These are phyloP conservation scores for Lodderomyces elongisporus DNA, from an alignment of 1,139 yeast genomes.

Conservation along the genomic window DNA sequence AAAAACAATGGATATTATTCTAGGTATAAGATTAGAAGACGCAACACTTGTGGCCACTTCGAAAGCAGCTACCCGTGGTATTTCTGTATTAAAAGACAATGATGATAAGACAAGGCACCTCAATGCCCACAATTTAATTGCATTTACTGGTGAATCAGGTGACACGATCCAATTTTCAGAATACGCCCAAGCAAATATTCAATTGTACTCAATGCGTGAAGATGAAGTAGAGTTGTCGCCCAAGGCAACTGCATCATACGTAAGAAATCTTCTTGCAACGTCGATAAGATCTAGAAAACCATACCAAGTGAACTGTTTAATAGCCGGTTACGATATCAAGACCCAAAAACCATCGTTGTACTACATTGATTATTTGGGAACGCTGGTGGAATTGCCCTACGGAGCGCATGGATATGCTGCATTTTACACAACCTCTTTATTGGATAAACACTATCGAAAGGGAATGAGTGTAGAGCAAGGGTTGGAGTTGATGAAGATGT, in stretches of 20 bases:
- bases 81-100: slow-evolving; percentile 74
- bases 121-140: slow-evolving; percentile 75
- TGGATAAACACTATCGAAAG: slow-evolving; percentile 85
- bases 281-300: slow-evolving; percentile 88
- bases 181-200: slow-evolving; percentile 87
- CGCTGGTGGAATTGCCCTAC: slow-evolving; percentile 85
- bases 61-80: slow-evolving; percentile 90
- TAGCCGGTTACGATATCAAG: slow-evolving; percentile 79
- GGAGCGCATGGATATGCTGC: slow-evolving; percentile 87
- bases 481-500: slow-evolving; percentile 60
- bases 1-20: slow-evolving; percentile 70
- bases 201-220: slow-evolving; percentile 82
- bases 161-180: slow-evolving; percentile 98
- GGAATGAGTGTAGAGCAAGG: slow-evolving; percentile 81
- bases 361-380: slow-evolving; percentile 93
- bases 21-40: slow-evolving; percentile 81
- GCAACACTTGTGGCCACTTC: slow-evolving; percentile 87
- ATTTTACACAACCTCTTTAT: slow-evolving; percentile 81
- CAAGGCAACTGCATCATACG: slow-evolving; percentile 80
- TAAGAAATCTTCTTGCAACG: slow-evolving; percentile 82
- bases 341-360: slow-evolving; percentile 62
- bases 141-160: slow-evolving; percentile 94
- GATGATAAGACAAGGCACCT: slow-evolving; percentile 86
- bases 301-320: slow-evolving; percentile 82
- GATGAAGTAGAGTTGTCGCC: slow-evolving; percentile 73